phyloP scores from a whole-genome alignment of 2,329 filamentous ascomycete species.

The Aschersonia sp. region DNA sequence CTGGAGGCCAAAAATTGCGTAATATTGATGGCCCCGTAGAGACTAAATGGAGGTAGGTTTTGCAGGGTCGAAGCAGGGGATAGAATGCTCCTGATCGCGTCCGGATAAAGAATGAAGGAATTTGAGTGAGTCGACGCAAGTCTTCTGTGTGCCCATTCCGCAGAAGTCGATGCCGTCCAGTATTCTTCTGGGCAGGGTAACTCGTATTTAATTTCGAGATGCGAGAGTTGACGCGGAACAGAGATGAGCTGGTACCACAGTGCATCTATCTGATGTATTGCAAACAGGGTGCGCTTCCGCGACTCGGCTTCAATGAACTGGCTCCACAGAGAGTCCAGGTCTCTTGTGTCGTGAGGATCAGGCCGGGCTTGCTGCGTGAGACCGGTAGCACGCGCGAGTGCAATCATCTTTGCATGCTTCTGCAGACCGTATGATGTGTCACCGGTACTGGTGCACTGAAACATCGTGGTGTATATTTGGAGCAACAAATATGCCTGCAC shows the following conservation, averaged over 20 bases:
- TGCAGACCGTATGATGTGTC: slow-evolving; percentile 19
- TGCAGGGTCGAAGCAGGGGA: slow-evolving; percentile 12
- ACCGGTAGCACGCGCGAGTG: slow-evolving; percentile 18
- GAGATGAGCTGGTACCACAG: slow-evolving; percentile 28
- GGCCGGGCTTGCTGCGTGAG: slow-evolving; percentile 17
- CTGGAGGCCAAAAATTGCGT: slow-evolving; percentile 25
- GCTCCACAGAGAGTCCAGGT: slow-evolving; percentile 23
- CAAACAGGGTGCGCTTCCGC: slow-evolving; percentile 25
- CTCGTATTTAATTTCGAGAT: slow-evolving; percentile 28
- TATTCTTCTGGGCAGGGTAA: slow-evolving; percentile 22
- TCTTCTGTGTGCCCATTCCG: slow-evolving; percentile 18
- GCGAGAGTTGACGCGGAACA: slow-evolving; percentile 18
- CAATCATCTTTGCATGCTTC: slow-evolving; percentile 24
- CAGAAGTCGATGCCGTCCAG: slow-evolving; percentile 22
- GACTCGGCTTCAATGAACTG: slow-evolving; percentile 21
- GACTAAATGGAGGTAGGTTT: slow-evolving; percentile 19
- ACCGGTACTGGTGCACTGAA: slow-evolving; percentile 20
- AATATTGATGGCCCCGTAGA: slow-evolving; percentile 26
- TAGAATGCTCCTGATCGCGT: slow-evolving; percentile 21
- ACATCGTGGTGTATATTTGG: slow-evolving; percentile 27
- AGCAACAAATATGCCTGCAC: slow-evolving; percentile 24
- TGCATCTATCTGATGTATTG: slow-evolving; percentile 26
- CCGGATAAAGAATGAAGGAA: slow-evolving; percentile 14
- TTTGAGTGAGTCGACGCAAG: slow-evolving; percentile 8
- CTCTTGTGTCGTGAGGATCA: slow-evolving; percentile 10